Evolutionary conservation across 2,329 filamentous ascomycete species (phyloP).

Genomic region (Blastomyces emzantsi): DNA sequence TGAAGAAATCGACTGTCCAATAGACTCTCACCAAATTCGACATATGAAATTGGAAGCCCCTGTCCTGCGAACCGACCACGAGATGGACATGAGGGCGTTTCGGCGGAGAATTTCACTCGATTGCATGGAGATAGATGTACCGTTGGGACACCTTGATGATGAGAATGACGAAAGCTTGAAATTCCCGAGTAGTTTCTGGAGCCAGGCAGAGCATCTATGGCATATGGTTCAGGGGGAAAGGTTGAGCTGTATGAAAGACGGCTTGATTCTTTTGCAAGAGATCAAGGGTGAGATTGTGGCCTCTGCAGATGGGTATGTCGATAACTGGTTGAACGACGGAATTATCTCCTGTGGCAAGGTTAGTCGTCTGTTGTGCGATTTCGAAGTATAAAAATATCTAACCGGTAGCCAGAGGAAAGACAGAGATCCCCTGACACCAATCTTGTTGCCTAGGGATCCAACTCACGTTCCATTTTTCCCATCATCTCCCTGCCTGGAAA

Average conservation of each 20-base stretch:
- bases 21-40: conserved; percentile 18
- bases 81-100: conserved; percentile 38
- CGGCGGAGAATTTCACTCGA: conserved; percentile 20
- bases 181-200: conserved; percentile 33
- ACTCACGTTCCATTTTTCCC: conserved; percentile 31
- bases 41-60: conserved; percentile 39
- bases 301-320: conserved; percentile 16
- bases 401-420: conserved; percentile 20
- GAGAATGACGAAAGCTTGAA: conserved; percentile 37
- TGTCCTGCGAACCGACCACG: conserved; percentile 38
- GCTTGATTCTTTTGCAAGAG: conserved; percentile 23
- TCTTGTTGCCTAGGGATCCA: conserved; percentile 39
- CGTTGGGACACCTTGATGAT: conserved; percentile 28
- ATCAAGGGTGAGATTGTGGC: conserved; percentile 21
- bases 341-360: conserved; percentile 2
- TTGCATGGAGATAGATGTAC: conserved; percentile 25
- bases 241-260: conserved; percentile 20
- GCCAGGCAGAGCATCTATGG: conserved; percentile 21
- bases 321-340: conserved; percentile 16
- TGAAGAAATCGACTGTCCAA: conserved; percentile 19
- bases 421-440: conserved; percentile 36
- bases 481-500: conserved; percentile 29
- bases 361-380: background rate
- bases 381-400: background rate
- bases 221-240: conserved; percentile 19